Evolutionary conservation across 176 grass and related monocot genomes (phyloP).

Genomic region (Puya raimondii): DNA sequence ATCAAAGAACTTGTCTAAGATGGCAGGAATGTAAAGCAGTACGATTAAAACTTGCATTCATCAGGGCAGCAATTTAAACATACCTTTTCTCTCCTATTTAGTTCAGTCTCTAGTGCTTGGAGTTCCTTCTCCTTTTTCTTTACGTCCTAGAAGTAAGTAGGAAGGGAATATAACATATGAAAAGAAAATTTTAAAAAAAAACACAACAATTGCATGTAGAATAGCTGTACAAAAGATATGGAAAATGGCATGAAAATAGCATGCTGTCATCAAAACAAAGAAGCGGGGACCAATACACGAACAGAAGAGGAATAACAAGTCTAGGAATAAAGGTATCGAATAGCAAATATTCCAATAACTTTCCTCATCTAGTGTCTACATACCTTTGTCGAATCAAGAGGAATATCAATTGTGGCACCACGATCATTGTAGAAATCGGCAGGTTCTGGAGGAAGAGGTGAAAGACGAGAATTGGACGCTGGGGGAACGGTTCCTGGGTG

Average conservation of each 20-base stretch:
- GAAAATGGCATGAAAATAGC: too few relatives aligned
- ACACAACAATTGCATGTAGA: neutral
- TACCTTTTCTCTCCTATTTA: constrained; percentile 90
- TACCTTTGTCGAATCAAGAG: constrained; percentile 68
- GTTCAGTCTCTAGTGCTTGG: constrained; percentile 72
- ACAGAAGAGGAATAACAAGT: constrained; percentile 9
- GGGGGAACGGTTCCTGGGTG: constrained; percentile 11
- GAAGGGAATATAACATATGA: constrained; percentile 7
- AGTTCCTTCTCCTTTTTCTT: constrained; percentile 85
- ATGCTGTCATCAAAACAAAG: too few relatives aligned
- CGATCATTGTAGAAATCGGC: constrained; percentile 87
- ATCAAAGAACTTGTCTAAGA: neutral
- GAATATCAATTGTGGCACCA: constrained; percentile 60
- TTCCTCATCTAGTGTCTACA: neutral
- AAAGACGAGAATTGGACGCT: constrained; percentile 54
- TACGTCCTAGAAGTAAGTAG: constrained; percentile 33
- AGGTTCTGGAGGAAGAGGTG: constrained; percentile 81
- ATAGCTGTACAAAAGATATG: neutral
- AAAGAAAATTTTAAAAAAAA: constrained; percentile 7
- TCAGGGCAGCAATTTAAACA: neutral
- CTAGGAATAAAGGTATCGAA: too few relatives aligned
- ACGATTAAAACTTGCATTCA: neutral
- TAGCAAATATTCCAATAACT: neutral
- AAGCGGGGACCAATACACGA: neutral
- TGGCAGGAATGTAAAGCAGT: neutral